Base-by-base conservation (phyloP, 2,329 filamentous ascomycete genomes). In the Neophaeococcomyces mojaviensis region DNA sequence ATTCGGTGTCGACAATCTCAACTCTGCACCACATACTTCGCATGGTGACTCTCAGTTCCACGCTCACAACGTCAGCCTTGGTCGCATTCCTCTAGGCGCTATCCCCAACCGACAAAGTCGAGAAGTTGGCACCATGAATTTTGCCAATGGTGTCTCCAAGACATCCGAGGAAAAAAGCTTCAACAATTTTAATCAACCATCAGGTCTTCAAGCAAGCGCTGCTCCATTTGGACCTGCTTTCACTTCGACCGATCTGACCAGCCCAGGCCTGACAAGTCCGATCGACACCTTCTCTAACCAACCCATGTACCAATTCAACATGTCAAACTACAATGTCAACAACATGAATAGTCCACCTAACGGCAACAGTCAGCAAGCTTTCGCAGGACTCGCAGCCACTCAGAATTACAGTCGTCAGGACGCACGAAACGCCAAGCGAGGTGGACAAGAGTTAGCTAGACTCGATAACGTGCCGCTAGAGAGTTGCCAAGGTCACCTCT, bases 401-500 rank as follows among this genome's bases (percentile, higher is more conserved):
- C 43, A 33, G 15, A 28, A 31, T n/a, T 49, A 44, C 41, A 39
- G 41, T 20, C 68, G 68, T 48, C 68, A 72, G 55, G 67, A 71
- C 57, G 60, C 67, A 49, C 79, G 79, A 44, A 75, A 78, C 49
- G 83, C 77, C 52, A 82, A 87, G 68, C 82, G 82, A 77, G 70
- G 67, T 42, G 62, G 60, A 41, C 61, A 57, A 22, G 66, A 69
- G 53, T 66, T 68, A 37, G 70, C 84, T 58, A 85, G 88, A 49
- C 96, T 87, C 68, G 80, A 85, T 56, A 90, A 92, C 62, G 78
- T 86, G 60, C 80, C 86, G 12, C 73, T 97, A 18, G 87, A 95
- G 62, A 78, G 82, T 28, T 83, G 92, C 58, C 75, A 77, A 30
- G 87, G 88, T 39, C 84, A 88, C 58, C 87, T 98, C 59, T 94